Evolutionary conservation across 306 rosid genomes (phyloP), one percentile per base, ranked within the genome.

Genomic region (Biancaea sappan): DNA sequence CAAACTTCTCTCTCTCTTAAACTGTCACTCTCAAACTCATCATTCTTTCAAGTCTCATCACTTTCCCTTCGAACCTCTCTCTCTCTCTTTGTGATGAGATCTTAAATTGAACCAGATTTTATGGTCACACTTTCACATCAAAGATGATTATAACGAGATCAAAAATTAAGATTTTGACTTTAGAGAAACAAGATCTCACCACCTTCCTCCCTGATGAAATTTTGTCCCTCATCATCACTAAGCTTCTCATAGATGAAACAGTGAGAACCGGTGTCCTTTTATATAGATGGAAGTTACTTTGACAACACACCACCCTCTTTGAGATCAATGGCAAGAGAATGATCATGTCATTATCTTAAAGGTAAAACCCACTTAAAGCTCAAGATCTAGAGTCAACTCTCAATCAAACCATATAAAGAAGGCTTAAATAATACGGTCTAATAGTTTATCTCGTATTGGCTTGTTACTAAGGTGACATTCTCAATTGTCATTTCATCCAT

Each of bases 211-310:
- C 81, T 8, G 47, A 38, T 41, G 72, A 51, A 0, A 1, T 71
- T 1, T 38, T 70, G 28, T 5, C 35, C 38, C 4, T 3, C 58
- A 61, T 70, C 34, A 60, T 77, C 13, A 50, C 59, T 5, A 35
- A 35, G 18, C 77, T 70, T 51, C 26, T 21, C 0, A 12, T 70
- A 0, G 81, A 70, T n/a, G 77, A 77, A 50, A 67, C 70, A 32
- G 25, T 69, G 7, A 77, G 81, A 48, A 58, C 75, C 29, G 16
- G 8, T 25, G 25, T 77, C 28, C 81, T 77, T 13, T 69, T 76
- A 26, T 48, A 69, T 16, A 50, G 54, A 1, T 69, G 81, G 76
- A 2, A 3, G 11, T 9, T 10, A 37, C 11, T 60, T 0, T 77
- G 73, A 77, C 34, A 24, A 28, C 0, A 37, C 31, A 6, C 47